Percentiles rank a stretch among this genome's conserved stretches.
Conservation (phyloP, 345 rosid species). For the Eucalyptus erythrocorys region DNA sequence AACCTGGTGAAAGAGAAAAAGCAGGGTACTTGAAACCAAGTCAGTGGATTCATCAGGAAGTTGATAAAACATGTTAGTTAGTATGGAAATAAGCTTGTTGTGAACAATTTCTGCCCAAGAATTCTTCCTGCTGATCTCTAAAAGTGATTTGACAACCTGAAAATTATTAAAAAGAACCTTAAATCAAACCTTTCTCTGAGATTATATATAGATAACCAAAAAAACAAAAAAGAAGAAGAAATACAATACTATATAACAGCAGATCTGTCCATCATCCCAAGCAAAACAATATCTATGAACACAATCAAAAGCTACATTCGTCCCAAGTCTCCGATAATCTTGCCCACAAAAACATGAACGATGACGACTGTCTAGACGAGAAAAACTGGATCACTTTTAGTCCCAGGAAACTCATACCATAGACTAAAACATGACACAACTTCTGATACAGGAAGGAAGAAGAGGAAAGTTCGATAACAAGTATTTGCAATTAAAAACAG, state of each 20-base stretch:
- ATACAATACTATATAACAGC: neutral
- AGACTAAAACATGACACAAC: neutral
- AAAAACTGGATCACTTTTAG: neutral
- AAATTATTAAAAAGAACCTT: neutral
- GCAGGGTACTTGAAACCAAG: constrained; percentile 20
- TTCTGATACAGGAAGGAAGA: neutral
- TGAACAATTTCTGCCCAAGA: constrained; percentile 98
- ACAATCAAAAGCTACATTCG: neutral
- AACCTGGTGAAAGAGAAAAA: constrained; percentile 73
- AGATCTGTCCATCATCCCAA: neutral
- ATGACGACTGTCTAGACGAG: neutral
- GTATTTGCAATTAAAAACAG: neutral
- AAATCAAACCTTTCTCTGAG: neutral
- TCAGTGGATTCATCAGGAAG: constrained; percentile 41
- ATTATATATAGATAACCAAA: neutral
- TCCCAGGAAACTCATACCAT: neutral
- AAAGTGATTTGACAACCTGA: constrained; percentile 81
- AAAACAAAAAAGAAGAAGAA: neutral
- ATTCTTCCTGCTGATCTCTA: constrained; percentile 62
- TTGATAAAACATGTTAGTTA: constrained; percentile 83
- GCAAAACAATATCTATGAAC: neutral
- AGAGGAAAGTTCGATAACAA: neutral
- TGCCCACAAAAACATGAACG: neutral
- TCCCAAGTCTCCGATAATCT: neutral
- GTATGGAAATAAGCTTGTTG: constrained; percentile 82